A percentile compares a stretch with the other conserved stretches of the same genome.
These are phyloP conservation scores for Cytospora piceae DNA, from an alignment of 2,329 filamentous ascomycete genomes.

Conservation along the genomic window DNA sequence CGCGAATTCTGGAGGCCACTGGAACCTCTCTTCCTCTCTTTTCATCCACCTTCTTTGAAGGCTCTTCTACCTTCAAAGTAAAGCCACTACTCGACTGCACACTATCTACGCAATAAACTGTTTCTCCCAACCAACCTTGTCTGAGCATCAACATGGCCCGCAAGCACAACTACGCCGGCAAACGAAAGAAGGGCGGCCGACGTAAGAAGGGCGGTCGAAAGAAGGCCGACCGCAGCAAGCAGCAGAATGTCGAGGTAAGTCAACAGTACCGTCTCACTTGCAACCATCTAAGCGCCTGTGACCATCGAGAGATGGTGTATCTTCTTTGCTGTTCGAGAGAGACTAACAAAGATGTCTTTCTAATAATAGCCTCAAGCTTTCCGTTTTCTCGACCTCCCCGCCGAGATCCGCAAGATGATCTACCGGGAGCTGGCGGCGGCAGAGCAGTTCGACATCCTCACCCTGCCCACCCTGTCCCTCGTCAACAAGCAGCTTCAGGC, in stretches of 20 bases:
- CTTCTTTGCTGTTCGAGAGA: background rate
- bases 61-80: background rate
- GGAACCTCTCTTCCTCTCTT: too few species aligned
- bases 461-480: background rate
- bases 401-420: constrained; percentile 7
- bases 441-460: background rate
- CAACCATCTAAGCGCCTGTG: too few species aligned
- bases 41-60: background rate
- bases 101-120: background rate
- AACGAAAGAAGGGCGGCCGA: too few species aligned
- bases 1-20: too few species aligned
- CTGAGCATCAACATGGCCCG: background rate
- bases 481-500: background rate
- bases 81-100: background rate
- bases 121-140: too few species aligned
- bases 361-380: background rate
- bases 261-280: background rate
- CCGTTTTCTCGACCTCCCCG: background rate
- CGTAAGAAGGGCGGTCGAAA: too few species aligned
- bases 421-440: background rate
- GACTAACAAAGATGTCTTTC: background rate
- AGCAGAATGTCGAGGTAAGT: background rate
- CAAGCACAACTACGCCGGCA: too few species aligned
- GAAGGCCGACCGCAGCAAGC: too few species aligned
- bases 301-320: too few species aligned